Evolutionary conservation across 345 rosid genomes (phyloP), one percentile per base, ranked within the genome.

Genomic region (Pugionium cornutum): DNA sequence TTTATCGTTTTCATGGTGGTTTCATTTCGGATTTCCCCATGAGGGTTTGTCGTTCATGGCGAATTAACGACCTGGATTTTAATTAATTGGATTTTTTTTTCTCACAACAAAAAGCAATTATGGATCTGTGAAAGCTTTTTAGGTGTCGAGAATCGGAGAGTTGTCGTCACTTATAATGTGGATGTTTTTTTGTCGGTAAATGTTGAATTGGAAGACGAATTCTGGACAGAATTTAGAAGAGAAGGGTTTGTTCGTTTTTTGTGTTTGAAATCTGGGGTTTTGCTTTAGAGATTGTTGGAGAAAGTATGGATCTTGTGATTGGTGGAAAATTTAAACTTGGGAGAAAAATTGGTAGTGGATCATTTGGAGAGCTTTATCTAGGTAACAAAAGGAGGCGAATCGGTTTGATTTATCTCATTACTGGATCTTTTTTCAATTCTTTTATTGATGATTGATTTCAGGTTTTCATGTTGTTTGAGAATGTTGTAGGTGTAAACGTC

Each of bases 281-380:
- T 8, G 35, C 26, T 51, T n/a, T 8, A 37, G 57, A 59, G 72
- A 37, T 71, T 53, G 55, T 46, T 34, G 60, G 9, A 48, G 66
- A 58, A 57, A 31, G 44, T 42, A 83, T 83, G 87, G 95, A 87
- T 64, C 84, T 75, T 60, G 74, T 76, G 40, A 78, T 85, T 58
- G 89, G 86, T 74, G 82, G 80, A 32, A 87, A 78, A 77, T 87
- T 85, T 75, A 87, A 82, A 77, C 83, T 87, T 45, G 91, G 89
- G 7, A 82, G 86, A 64, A 87, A 87, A 83, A 87, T 87, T 75
- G 95, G 95, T 34, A 82, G 91, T 79, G 95, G 95, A 30, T 87
- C 95, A 33, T 87, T 87, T 47, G 95, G 95, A 41, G 89, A 83
- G 65, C 95, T 87, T 29, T 87, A 80, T 85, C 57, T 87, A 49